Evolutionary conservation across 768 basidiomycete genomes (phyloP).

Genomic region (Pisolithus sp.): DNA sequence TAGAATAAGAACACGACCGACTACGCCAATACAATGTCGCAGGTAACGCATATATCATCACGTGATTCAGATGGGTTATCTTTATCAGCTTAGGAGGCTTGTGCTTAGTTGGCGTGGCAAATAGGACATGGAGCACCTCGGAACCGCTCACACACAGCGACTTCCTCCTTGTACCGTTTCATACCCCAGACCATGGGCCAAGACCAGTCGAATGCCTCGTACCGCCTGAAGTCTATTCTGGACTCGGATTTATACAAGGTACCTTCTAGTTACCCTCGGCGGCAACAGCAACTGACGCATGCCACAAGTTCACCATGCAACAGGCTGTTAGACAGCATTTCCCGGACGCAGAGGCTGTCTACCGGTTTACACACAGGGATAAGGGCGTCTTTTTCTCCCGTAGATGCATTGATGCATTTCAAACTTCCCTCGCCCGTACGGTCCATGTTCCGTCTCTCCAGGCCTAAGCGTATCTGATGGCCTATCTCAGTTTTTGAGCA

Average conservation of each 20-base stretch:
- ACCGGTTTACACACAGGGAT: constrained; percentile 79
- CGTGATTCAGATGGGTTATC: background rate
- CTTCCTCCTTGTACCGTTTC: background rate
- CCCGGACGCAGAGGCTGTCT: constrained; percentile 60
- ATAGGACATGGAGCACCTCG: too few species aligned
- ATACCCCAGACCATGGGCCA: background rate
- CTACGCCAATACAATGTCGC: too few species aligned
- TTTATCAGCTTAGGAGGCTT: background rate
- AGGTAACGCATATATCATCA: background rate
- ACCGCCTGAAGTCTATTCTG: constrained; percentile 50
- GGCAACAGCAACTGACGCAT: background rate
- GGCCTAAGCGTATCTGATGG: constrained; percentile 38
- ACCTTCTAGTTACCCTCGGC: too few species aligned
- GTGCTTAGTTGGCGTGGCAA: too few species aligned
- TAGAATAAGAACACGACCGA: too few species aligned
- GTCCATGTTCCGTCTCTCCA: constrained; percentile 28
- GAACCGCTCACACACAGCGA: background rate
- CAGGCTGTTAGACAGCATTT: constrained; percentile 80
- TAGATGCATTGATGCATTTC: constrained; percentile 22
- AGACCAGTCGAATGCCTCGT: background rate
- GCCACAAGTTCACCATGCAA: constrained; percentile 83
- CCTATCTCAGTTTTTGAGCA: constrained; percentile 55
- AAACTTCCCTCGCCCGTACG: constrained; percentile 50
- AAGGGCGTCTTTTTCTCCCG: constrained; percentile 55
- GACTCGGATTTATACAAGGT: constrained; percentile 97